Evolutionary conservation across 2,329 filamentous ascomycete genomes (phyloP), one percentile per base, ranked within the genome.

Genomic region (Catunica adiposa): DNA sequence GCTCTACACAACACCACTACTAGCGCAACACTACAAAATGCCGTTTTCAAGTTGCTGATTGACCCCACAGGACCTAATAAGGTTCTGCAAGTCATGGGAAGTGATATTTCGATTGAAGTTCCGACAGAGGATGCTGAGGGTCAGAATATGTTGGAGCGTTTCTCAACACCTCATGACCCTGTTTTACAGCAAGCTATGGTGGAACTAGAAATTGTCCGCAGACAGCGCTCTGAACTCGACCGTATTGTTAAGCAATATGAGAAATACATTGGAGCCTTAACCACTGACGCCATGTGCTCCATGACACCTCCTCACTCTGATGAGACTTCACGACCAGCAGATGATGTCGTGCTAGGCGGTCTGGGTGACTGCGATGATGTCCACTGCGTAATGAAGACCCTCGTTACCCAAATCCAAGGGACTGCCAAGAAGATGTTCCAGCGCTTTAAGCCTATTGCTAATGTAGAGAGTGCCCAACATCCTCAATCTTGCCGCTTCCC

Each of bases 21-120:
- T n/a, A 46, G 22, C 14, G 40, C 56, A 8, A 25, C 56, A 9
- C 34, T 56, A 3, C 56, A 58, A 23, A 58, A 58, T 50, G 38
- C 56, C 3, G 56, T 58, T n/a, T 58, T 58, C 23, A 58, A 58
- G 25, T 48, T 58, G 9, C 34, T 58, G 26, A 56, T 58, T 31
- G 57, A 59, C 11, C 54, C 54, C 15, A 59, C 54, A 3, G 44
- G 44, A 15, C 44, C 38, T n/a, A 44, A 38, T n/a, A 59, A 56
- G 51, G 46, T 59, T 25, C 25, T 52, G 20, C 53, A 58, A 29
- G 56, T 58, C 25, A 40, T 58, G 23, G 56, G 56, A 8, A 55
- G 53, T 20, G 56, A 56, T 38, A 22, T 58, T 31, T 38, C 25
- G 2, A 34, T 58, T 23, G 50, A 53, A 3, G 50, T 58, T 26